Conservation (phyloP, 2,329 filamentous ascomycete genomes). For the Thelonectria discophora region DNA sequence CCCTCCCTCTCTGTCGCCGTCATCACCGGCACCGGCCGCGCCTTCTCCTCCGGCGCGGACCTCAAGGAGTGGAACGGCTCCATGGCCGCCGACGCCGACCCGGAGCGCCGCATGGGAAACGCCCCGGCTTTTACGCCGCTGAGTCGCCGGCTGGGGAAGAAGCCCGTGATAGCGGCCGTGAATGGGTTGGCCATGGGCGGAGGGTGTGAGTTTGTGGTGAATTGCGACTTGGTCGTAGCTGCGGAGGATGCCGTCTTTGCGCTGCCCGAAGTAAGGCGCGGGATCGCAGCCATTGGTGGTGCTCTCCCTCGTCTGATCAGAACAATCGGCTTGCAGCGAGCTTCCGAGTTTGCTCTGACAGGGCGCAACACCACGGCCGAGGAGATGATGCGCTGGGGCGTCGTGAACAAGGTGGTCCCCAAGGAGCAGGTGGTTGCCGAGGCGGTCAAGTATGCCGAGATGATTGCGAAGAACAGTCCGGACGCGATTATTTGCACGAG, state of each 20-base stretch:
- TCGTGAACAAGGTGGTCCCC: slow-evolving; percentile 36
- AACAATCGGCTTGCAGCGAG: slow-evolving; percentile 55
- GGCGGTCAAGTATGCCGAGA: slow-evolving; percentile 66
- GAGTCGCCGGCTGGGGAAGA: slow-evolving; percentile 64
- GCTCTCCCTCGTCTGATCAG: slow-evolving; percentile 61
- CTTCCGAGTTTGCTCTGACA: slow-evolving; percentile 59
- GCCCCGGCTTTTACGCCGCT: slow-evolving; percentile 57
- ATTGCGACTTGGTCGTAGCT: slow-evolving; percentile 64
- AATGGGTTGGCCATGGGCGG: slow-evolving; percentile 67
- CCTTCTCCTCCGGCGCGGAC: slow-evolving; percentile 65
- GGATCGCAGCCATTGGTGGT: slow-evolving; percentile 63
- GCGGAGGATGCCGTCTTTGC: slow-evolving; percentile 60
- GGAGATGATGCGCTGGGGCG: slow-evolving; percentile 41
- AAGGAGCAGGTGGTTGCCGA: slow-evolving; percentile 54
- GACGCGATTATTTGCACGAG: slow-evolving; percentile 75
- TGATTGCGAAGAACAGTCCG: slow-evolving; percentile 71
- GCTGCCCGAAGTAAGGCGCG: slow-evolving; percentile 62
- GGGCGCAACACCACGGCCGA: slow-evolving; percentile 55
- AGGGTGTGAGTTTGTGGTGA: slow-evolving; percentile 65
- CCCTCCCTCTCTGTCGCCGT: slow-evolving; percentile 57
- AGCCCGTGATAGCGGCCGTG: slow-evolving; percentile 67
- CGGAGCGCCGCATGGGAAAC: slow-evolving; percentile 28
- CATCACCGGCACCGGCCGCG: slow-evolving; percentile 60
- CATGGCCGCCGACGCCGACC: slow-evolving; percentile 28
- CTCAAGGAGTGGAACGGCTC: slow-evolving; percentile 56